Percentiles rank a stretch among this genome's conserved stretches.
phyloP scores from a whole-genome alignment of 1,284 basidiomycete genomes.

The Phaffia rhodozyma region DNA sequence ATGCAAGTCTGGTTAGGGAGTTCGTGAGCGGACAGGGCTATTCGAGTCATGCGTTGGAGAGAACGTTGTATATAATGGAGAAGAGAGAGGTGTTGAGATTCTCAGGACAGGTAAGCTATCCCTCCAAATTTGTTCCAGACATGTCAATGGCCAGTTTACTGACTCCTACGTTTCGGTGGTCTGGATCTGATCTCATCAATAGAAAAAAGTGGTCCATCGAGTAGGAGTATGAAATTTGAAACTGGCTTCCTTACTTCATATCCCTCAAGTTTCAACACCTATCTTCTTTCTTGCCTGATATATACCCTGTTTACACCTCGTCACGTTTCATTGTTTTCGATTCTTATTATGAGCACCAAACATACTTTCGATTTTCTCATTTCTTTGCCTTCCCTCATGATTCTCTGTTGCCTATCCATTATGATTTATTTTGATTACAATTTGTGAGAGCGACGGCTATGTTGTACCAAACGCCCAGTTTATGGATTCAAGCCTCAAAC shows the following conservation, averaged over 20 bases:
- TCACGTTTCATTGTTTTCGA: too few species aligned
- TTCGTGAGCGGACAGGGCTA: slow-evolving; percentile 89
- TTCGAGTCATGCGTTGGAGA: slow-evolving; percentile 80
- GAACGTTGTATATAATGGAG: slow-evolving; percentile 84
- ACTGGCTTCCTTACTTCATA: not conserved
- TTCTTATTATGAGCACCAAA: too few species aligned
- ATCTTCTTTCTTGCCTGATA: not conserved
- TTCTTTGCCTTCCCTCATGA: too few species aligned
- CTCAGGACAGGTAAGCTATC: slow-evolving; percentile 49
- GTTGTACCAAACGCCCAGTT: too few species aligned
- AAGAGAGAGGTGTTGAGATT: slow-evolving; percentile 90
- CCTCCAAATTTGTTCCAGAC: not conserved
- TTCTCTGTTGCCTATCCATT: too few species aligned
- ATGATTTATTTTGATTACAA: too few species aligned
- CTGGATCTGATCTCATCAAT: not conserved
- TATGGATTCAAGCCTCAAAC: not conserved
- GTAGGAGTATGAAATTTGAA: slow-evolving; percentile 5
- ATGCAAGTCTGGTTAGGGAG: slow-evolving; percentile 85
- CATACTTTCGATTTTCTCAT: too few species aligned
- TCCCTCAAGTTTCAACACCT: not conserved
- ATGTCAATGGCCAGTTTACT: not conserved
- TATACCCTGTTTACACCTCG: too few species aligned
- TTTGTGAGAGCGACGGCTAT: too few species aligned
- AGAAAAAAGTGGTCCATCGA: slow-evolving; percentile 23
- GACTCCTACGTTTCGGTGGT: not conserved